Base-by-base conservation (phyloP, 805 yeast species). In the Grigorovia jiainica region DNA sequence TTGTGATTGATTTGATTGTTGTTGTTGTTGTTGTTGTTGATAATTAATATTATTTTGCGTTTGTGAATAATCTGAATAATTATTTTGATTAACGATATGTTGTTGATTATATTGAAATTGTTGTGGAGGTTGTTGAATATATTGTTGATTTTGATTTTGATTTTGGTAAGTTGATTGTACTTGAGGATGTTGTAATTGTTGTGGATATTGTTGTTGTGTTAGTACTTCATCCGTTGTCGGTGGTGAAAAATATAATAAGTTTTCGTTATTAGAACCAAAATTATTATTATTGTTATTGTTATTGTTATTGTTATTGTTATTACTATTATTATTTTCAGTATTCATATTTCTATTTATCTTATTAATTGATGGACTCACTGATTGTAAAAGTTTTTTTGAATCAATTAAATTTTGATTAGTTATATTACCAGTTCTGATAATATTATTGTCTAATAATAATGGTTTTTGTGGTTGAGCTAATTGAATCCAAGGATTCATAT, bases 401-500 rank as follows among this genome's bases (percentile, higher is more conserved):
- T 27, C 16, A 8, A 27, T 7, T 27, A 13, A 13, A 7, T 13
- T 27, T 27, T 27, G 31, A 27, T 15, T 27, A 13, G 31, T 13
- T 10, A 27, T 10, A 27, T 27, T 27, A 27, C 31, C 15, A 6
- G 31, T 27, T 27, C n/a, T 27, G n/a, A 27, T 27, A 11, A 27
- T 11, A 27, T 27, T 27, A 13, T 27, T 27, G n/a, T 27, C 31
- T 27, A 27, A 27, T 13, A 27, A 15, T 27, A 27, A 27, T 27
- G 31, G 31, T 27, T 15, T 27, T 13, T 27, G 31, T 7, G 31
- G 31, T 27, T 27, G 31, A 27, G 31, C 31, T 27, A 27, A 27
- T 27, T 17, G 29, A 18, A 23, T 36, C 39, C 39, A 36, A 18
- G 39, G 39, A n/a, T 36, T 36, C 39, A 38, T 31, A 9, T 4